Evolutionary conservation across 371 early-diverging fungal species (phyloP), one percentile per base, ranked within the genome.

Genomic region (Mucor ambiguus): DNA sequence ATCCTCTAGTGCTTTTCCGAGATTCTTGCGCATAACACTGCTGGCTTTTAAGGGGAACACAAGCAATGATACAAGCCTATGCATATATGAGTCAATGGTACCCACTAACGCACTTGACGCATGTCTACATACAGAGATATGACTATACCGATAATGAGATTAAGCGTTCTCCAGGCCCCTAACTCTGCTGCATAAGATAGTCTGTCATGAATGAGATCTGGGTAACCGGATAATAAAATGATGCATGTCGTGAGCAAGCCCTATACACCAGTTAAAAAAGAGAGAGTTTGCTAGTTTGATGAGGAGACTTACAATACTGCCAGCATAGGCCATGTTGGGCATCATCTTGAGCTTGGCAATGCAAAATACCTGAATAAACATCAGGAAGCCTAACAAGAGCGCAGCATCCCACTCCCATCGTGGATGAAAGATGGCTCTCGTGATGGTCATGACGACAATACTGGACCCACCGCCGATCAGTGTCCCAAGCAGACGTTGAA

Each of bases 11-110:
- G 75, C 68, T 52, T 69, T 70, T 26, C 80, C 75, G 14, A 79
- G 64, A 64, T 79, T 79, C 14, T 69, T 67, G 37, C 80, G 52
- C 75, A 79, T 72, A 0, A 73, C 62, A 32, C 68, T 59, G 8
- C 67, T 72, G 20, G 80, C 77, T 52, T 71, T 70, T 11, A 75
- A 20, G 14, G 80, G 80, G 29, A 79, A 79, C 8, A 79, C 73
- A 35, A 71, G 70, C n/a, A 77, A 30, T n/a, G 65, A 68, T 24
- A 67, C 65, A 48, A 62, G 29, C 37, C 70, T 74, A 59, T 52
- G n/a, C 20, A 46, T 33, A 30, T 12, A 58, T 35, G 14, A 37
- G 37, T 37, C 37, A 37, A 37, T 22, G 35, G 35, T 20, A 30
- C 16, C 10, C 2, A 10, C 12, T 29, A 43, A 22, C 26, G 16